Evolutionary conservation across 208 protist genomes (phyloP), one percentile per base, ranked within the genome.

Genomic region (Wallacemonas sp.): DNA sequence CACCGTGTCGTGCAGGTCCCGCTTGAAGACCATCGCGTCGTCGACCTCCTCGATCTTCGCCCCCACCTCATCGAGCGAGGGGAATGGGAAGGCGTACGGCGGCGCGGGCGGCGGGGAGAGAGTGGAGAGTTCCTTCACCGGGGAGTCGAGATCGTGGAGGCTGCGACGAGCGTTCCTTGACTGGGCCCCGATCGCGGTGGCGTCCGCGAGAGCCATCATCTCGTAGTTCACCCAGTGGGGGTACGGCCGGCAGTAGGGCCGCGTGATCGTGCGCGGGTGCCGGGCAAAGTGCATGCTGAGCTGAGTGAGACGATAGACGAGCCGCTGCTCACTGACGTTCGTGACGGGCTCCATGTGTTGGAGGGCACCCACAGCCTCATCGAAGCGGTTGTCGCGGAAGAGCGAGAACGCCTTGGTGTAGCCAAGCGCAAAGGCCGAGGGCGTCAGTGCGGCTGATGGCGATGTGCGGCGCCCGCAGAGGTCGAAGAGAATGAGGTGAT

Each of bases 211-310:
- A 26, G 82, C 78, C 44, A 71, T 75, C 19, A 72, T 61, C 41
- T 95, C 90, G 60, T 92, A 95, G 78, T 85, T 87, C 19, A 44
- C 57, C 87, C 90, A 95, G 11, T 48, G 65, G 5, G 90, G 90
- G 34, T 80, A 83, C 4, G 57, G 34, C 4, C 90, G 81, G 63
- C 49, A 70, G 63, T 95, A 95, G 19, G 90, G 90, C 17, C 63
- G 41, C 0, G 90, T 83, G 19, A 92, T 56, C 21, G 41, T 39
- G 1, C 65, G 47, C 8, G 66, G 46, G 33, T 83, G 39, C 0
- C 68, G 29, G 11, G 52, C 69, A 67, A 82, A 95, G 70, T 83
- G 90, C 27, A 67, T 57, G 65, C 85, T 89, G 12, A 95, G 65
- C 11, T 72, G 48, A 66, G 90, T 83, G 26, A 95, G 72, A 2